Base-by-base conservation (phyloP, 2,329 filamentous ascomycete species). In the Alternaria sp. region DNA sequence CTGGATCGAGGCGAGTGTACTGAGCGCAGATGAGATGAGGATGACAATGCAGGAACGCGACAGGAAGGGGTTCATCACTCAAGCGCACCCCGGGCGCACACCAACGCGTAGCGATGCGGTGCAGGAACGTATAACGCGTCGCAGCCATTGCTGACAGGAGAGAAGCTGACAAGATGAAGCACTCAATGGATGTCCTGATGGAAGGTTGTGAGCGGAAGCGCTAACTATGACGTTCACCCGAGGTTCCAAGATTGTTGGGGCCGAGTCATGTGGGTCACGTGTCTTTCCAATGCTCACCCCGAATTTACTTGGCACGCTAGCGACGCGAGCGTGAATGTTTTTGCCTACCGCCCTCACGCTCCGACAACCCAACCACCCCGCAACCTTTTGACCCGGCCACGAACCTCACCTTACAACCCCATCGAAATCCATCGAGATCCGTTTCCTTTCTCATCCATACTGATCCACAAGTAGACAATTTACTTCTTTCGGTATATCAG, bases 281-380 rank as follows among this genome's bases (percentile, higher is more conserved):
- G 74, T 68, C 54, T 58, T 60, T 60, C 25, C 69, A 69, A 66
- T 72, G 69, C 71, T 66, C 67, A 41, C 45, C 55, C 55, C 61
- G 68, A 73, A 66, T 60, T 23, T 41, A 41, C 37, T 41, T 41
- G 37, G 37, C 66, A 59, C 71, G 70, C 76, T 77, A 78, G 70
- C 66, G 77, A 78, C 72, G 75, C 76, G 76, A 78, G 74, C 72
- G 77, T 78, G 76, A 78, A 79, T 79, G 76, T 74, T 78, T 78
- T 78, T 74, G 72, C 71, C 68, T 75, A 69, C 66, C 66, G 74
- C 37, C 68, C 74, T 76, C 69, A 63, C 73, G 61, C 65, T 69
- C 65, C 61, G 56, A 68, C 60, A 64, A 62, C 66, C 67, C 70
- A 70, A 71, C 70, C 71, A 74, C 70, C 69, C 62, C 66, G 55